Evolutionary conservation across 1,139 yeast species (phyloP).

Genomic region (Candida sp.): DNA sequence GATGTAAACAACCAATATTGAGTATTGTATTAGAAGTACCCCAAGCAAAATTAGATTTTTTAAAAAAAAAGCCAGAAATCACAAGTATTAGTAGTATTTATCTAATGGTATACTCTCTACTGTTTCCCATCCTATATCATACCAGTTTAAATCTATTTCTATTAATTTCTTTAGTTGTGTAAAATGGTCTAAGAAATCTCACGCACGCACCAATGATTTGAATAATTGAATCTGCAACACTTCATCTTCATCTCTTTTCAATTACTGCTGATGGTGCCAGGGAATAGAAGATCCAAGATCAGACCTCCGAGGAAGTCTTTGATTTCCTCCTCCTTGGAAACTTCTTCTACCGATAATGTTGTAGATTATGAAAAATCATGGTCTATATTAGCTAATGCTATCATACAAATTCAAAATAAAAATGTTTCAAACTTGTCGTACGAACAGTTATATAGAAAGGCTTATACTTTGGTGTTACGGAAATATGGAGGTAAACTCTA

Average conservation of each 20-base stretch:
- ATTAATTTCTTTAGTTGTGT: no score
- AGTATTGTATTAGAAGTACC: no score
- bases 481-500: conserved; percentile 73
- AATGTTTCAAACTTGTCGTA: conserved; percentile 77
- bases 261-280: conserved; percentile 31
- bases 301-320: conserved; percentile 67
- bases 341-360: conserved; percentile 19
- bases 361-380: conserved; percentile 72
- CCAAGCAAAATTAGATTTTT: no score
- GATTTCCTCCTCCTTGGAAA: conserved; percentile 18
- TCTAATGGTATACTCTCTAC: no score
- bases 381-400: conserved; percentile 67
- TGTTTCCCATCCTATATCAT: no score
- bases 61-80: no score
- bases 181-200: no score
- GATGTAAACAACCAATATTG: no score
- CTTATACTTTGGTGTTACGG: conserved; percentile 74
- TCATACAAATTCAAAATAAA: conserved; percentile 68
- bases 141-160: no score
- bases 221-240: neutral
- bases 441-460: conserved; percentile 79
- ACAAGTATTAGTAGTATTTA: no score
- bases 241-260: neutral
- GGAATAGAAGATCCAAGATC: conserved; percentile 55
- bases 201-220: no score